Evolutionary conservation across 805 yeast species (phyloP).

Genomic region (Wickerhamiella vanderwaltii): DNA sequence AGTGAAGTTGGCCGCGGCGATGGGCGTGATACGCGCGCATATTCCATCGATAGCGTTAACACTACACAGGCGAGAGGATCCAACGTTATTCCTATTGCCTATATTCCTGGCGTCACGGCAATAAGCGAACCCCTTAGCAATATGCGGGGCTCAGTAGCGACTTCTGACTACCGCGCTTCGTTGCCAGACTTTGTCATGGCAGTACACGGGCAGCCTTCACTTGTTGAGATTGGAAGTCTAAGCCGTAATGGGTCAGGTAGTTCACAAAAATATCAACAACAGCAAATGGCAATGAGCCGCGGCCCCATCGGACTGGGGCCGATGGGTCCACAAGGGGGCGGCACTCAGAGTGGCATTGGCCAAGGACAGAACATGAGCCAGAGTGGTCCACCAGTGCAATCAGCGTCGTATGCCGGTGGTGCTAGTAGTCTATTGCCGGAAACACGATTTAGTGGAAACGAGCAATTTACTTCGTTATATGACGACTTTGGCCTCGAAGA

Average conservation of each 20-base stretch:
- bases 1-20: not conserved
- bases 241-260: slow-evolving; percentile 3
- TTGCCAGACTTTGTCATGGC: slow-evolving; percentile 48
- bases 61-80: slow-evolving; percentile 45
- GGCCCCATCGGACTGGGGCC: not conserved
- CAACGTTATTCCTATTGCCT: slow-evolving; percentile 81
- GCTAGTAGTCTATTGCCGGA: not conserved
- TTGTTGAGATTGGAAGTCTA: slow-evolving; percentile 38
- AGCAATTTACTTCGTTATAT: slow-evolving; percentile 1
- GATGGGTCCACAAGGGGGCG: not conserved
- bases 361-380: not conserved
- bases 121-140: slow-evolving; percentile 16
- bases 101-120: slow-evolving; percentile 75
- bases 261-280: no score
- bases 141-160: slow-evolving; percentile 29
- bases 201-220: slow-evolving; percentile 58
- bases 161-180: slow-evolving; percentile 31
- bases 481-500: slow-evolving; percentile 7
- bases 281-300: no score
- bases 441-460: not conserved
- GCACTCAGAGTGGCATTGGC: not conserved
- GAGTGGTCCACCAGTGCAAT: not conserved
- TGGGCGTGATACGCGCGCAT: slow-evolving; percentile 5
- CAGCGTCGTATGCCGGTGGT: not conserved
- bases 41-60: slow-evolving; percentile 19